phyloP scores from a whole-genome alignment of 2,329 filamentous ascomycete species.

The Arachnopeziza araneosa region DNA sequence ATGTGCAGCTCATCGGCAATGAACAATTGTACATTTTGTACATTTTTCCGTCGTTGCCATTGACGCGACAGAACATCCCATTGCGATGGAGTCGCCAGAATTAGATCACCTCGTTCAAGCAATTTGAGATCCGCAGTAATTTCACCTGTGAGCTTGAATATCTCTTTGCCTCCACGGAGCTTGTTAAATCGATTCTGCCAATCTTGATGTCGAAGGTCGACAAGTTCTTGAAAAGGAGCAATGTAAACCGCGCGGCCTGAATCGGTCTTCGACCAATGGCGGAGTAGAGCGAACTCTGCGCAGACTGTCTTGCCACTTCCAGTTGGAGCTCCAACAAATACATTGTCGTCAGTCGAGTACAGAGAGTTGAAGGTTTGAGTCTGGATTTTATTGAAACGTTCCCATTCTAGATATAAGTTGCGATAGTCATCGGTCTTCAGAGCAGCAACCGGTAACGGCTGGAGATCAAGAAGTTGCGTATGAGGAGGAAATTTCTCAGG shows the following conservation, averaged over 20 bases:
- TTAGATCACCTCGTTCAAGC: conserved; percentile 78
- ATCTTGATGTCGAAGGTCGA: conserved; percentile 74
- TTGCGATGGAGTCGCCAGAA: conserved; percentile 86
- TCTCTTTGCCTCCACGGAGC: conserved; percentile 76
- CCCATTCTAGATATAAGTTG: conserved; percentile 75
- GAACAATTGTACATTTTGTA: conserved; percentile 84
- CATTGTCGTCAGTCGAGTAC: conserved; percentile 86
- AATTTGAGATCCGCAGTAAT: conserved; percentile 86
- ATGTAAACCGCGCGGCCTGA: conserved; percentile 85
- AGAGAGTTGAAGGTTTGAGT: conserved; percentile 95
- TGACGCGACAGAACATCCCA: conserved; percentile 96
- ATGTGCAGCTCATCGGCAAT: conserved; percentile 95
- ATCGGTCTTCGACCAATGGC: conserved; percentile 72
- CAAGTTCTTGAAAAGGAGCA: conserved; percentile 88
- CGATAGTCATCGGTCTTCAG: conserved; percentile 82
- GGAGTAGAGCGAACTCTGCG: conserved; percentile 86
- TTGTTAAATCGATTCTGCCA: conserved; percentile 74
- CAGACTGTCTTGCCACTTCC: conserved; percentile 97
- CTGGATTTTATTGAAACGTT: conserved; percentile 94
- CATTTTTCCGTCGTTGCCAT: conserved; percentile 94
- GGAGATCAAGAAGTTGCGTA: conserved; percentile 85
- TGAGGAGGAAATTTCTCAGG: conserved; percentile 95
- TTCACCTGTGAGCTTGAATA: conserved; percentile 91
- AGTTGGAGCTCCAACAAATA: conserved; percentile 86
- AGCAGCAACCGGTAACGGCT: conserved; percentile 82